A percentile compares a stretch with the other conserved stretches of the same genome.
Conservation (phyloP, 495 filamentous ascomycete genomes). For the Trichoderma gamsii region DNA sequence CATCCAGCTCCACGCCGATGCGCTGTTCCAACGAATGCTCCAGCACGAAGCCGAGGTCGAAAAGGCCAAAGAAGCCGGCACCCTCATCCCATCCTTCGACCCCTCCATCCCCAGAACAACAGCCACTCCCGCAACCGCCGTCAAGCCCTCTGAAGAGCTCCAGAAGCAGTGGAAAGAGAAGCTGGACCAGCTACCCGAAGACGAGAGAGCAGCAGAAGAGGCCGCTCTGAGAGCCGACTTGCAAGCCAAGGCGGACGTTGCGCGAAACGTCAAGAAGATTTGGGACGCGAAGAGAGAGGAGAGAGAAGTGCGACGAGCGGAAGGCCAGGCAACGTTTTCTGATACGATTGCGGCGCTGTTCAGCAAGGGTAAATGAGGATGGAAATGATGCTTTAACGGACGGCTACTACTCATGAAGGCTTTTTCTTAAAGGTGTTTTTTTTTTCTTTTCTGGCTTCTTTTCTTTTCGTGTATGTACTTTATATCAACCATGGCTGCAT, state of each 20-base stretch:
- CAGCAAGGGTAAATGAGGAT: neutral
- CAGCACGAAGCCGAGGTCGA: slow-evolving; percentile 64
- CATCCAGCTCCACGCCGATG: slow-evolving; percentile 94
- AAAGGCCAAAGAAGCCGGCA: slow-evolving; percentile 58
- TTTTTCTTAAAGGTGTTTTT: neutral
- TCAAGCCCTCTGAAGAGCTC: slow-evolving; percentile 30
- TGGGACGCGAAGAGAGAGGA: slow-evolving; percentile 53
- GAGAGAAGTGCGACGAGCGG: slow-evolving; percentile 51
- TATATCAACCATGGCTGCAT: neutral
- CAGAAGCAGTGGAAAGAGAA: slow-evolving; percentile 44
- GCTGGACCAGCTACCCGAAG: slow-evolving; percentile 53
- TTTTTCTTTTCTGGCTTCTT: neutral
- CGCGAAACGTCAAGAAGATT: slow-evolving; percentile 45
- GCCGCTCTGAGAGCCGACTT: slow-evolving; percentile 55
- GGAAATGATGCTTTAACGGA: neutral
- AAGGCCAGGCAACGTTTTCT: slow-evolving; percentile 48
- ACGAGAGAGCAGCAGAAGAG: slow-evolving; percentile 62
- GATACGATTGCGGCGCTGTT: slow-evolving; percentile 36
- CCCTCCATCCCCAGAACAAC: slow-evolving; percentile 34
- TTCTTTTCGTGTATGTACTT: neutral
- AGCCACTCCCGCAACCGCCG: slow-evolving; percentile 14
- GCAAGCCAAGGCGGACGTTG: slow-evolving; percentile 50
- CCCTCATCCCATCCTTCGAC: slow-evolving; percentile 43
- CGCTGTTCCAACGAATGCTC: slow-evolving; percentile 78
- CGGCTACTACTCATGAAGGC: neutral